A percentile compares a stretch with the other conserved stretches of the same genome.
Conservation (phyloP, 1,284 basidiomycete genomes). For the Trametes pubescens region DNA sequence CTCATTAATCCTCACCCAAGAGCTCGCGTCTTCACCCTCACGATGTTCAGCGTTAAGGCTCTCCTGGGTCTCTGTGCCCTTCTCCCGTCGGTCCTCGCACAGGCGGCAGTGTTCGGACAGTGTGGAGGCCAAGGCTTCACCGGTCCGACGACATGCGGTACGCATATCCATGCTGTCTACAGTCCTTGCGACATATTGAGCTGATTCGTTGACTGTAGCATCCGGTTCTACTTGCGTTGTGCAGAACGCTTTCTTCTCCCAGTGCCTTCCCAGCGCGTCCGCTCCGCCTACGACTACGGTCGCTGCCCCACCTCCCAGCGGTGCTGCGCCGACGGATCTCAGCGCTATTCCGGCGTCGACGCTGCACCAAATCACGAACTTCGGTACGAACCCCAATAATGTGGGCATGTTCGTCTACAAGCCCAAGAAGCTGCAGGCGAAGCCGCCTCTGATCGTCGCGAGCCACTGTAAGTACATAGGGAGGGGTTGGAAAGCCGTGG, state of each 20-base stretch:
- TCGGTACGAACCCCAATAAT: slow-evolving; percentile 60
- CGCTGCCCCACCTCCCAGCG: slow-evolving; percentile 19
- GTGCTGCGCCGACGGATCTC: slow-evolving; percentile 22
- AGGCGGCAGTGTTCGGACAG: slow-evolving; percentile 43
- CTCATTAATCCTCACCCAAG: not conserved
- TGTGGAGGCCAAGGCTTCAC: slow-evolving; percentile 50
- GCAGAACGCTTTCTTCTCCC: slow-evolving; percentile 44
- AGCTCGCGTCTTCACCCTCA: not conserved
- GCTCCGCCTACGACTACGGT: slow-evolving; percentile 6
- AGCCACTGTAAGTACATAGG: slow-evolving; percentile 13
- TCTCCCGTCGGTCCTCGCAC: slow-evolving; percentile 38
- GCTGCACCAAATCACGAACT: slow-evolving; percentile 42
- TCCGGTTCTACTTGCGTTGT: slow-evolving; percentile 40
- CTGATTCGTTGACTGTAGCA: slow-evolving; percentile 35
- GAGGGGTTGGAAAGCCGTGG: not conserved
- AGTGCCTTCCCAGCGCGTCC: slow-evolving; percentile 41
- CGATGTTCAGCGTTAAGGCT: slow-evolving; percentile 31
- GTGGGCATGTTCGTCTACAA: slow-evolving; percentile 59
- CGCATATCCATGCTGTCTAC: slow-evolving; percentile 19
- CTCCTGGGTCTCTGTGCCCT: slow-evolving; percentile 37
- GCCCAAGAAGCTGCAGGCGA: slow-evolving; percentile 50
- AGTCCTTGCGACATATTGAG: slow-evolving; percentile 1
- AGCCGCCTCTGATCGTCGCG: slow-evolving; percentile 38
- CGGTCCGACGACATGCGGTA: slow-evolving; percentile 48
- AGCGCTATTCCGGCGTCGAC: slow-evolving; percentile 31